phyloP scores from a whole-genome alignment of 805 yeast genomes.

The Saturnispora zaruensis region DNA sequence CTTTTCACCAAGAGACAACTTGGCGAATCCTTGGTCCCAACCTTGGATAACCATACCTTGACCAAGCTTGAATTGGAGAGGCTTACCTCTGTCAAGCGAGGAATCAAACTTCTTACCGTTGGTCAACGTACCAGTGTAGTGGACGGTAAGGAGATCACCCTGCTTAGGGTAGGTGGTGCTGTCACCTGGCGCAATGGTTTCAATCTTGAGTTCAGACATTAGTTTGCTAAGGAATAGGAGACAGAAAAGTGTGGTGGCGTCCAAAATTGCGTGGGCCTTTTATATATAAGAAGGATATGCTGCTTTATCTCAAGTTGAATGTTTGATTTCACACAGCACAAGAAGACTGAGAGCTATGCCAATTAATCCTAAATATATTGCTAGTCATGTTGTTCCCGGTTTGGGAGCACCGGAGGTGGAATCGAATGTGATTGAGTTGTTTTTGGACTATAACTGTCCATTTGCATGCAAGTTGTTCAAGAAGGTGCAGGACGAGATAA shows the following conservation, averaged over 20 bases:
- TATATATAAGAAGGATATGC: too few species aligned
- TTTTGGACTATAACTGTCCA: slow-evolving; percentile 72
- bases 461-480: slow-evolving; percentile 58
- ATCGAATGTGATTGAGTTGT: slow-evolving; percentile 44
- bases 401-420: background rate
- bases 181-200: slow-evolving; percentile 48
- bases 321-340: background rate
- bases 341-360: background rate
- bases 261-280: background rate
- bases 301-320: too few species aligned
- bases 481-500: slow-evolving; percentile 42
- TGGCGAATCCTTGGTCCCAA: slow-evolving; percentile 93
- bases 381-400: slow-evolving; percentile 18
- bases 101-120: slow-evolving; percentile 96
- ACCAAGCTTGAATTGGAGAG: slow-evolving; percentile 90
- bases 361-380: slow-evolving; percentile 16
- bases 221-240: background rate
- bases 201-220: slow-evolving; percentile 25
- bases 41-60: slow-evolving; percentile 95
- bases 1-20: slow-evolving; percentile 86
- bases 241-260: background rate
- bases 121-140: slow-evolving; percentile 91
- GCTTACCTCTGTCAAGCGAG: slow-evolving; percentile 89
- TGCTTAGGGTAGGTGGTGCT: slow-evolving; percentile 76
- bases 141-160: slow-evolving; percentile 88